Conservation (phyloP, 2,329 filamentous ascomycete species). For the Ascochyta rabiei region DNA sequence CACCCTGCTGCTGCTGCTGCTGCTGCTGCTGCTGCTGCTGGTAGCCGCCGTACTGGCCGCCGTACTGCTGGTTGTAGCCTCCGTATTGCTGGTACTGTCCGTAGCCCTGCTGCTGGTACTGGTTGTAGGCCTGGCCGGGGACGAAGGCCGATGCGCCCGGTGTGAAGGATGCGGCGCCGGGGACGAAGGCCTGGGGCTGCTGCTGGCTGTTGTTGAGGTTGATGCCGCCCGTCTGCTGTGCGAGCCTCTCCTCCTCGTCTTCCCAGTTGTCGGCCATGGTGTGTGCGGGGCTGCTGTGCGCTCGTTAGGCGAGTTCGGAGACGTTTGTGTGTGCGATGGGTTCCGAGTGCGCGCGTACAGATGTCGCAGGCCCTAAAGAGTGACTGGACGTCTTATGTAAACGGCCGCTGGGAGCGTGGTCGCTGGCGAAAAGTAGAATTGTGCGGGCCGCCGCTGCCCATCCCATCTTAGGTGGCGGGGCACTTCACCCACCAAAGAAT, state of each 20-base stretch:
- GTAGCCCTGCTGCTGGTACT: slow-evolving; percentile 49
- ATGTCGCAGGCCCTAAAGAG: slow-evolving; percentile 11
- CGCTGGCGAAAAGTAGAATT: slow-evolving; percentile 18
- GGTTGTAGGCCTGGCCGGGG: slow-evolving; percentile 69
- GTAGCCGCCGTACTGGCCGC: slow-evolving; percentile 60
- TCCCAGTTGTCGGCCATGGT: slow-evolving; percentile 89
- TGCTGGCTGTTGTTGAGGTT: slow-evolving; percentile 43
- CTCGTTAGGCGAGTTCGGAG: slow-evolving; percentile 8
- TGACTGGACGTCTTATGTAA: slow-evolving; percentile 6
- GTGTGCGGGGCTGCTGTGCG: slow-evolving; percentile 27
- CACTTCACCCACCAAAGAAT: slow-evolving; percentile 20
- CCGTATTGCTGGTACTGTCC: slow-evolving; percentile 50
- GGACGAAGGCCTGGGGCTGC: slow-evolving; percentile 61
- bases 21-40: slow-evolving; percentile 28
- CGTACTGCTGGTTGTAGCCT: slow-evolving; percentile 59
- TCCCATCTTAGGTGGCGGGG: slow-evolving; percentile 12
- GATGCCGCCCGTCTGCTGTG: slow-evolving; percentile 63
- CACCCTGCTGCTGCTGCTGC: slow-evolving; percentile 21
- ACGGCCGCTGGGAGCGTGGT: slow-evolving; percentile 10
- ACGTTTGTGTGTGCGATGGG: slow-evolving; percentile 22
- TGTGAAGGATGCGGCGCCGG: slow-evolving; percentile 72
- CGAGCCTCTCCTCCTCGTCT: slow-evolving; percentile 85
- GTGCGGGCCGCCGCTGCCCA: slow-evolving; percentile 14
- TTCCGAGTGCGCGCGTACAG: slow-evolving; percentile 29
- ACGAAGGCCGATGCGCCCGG: slow-evolving; percentile 74